Base-by-base conservation (phyloP, 163 green algal species). In the Prototheca wickerhamii region DNA sequence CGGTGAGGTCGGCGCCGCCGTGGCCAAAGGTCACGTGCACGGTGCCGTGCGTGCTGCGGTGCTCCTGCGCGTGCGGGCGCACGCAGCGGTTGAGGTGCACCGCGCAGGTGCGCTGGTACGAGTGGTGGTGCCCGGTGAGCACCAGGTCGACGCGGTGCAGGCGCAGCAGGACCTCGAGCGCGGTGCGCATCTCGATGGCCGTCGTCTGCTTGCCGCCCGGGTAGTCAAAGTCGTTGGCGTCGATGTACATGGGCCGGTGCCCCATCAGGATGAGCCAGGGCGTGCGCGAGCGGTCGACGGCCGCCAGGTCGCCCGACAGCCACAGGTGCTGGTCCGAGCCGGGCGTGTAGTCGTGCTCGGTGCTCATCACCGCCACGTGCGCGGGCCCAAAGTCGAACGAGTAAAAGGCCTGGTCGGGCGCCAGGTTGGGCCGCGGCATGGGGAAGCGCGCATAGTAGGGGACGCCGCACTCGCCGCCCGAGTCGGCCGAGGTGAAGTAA, bases 301-400 rank as follows among this genome's bases (percentile, higher is more conserved):
- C n/a, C 18, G 56, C 73, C 31, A 89, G 58, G 28, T 86, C 78
- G 29, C 62, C 46, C 56, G 52, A 28, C 31, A 76, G 33, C 56
- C 50, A 79, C 29, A 46, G 26, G 56, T 78, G 73, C 80, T 96
- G 89, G n/a, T 51, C 31, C 44, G 68, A 84, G 34, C 76, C 80
- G 2, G 59, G 30, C 0, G 28, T 67, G 40, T 89, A 62, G 58
- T 84, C 70, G 68, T 96, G 87, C 81, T 96, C 89, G 4, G 82
- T 89, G 49, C 73, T 87, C 31, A 95, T 63, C 25, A 86, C 64
- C 10, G 76, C 63, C 46, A 95, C 87, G 76, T 94, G 87, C 12
- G 87, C 80, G 30, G 53, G 63, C 60, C 86, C 89, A 43, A 86
- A 84, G 26, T 91, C 76, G 61, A 91, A 92, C 10, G 65, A 79